Evolutionary conservation across 2,329 filamentous ascomycete species (phyloP), one percentile per base, ranked within the genome.

Genomic region (Trichophyton benhamiae): DNA sequence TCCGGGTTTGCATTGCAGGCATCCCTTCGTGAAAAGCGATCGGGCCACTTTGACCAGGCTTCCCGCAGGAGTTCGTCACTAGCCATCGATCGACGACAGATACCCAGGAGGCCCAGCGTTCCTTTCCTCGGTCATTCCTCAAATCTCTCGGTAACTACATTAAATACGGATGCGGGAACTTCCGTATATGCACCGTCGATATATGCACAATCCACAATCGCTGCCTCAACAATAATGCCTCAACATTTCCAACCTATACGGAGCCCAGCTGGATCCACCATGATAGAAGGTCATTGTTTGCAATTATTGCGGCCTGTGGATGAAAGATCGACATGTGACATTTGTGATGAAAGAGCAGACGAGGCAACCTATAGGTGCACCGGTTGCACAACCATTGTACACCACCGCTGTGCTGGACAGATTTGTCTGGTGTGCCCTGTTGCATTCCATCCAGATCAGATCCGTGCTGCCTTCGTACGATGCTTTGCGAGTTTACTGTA

Each of bases 61-160:
- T 87, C 87, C n/a, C 84, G 91, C 63, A 84, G 92, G 66, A 96
- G 91, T 76, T 95, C 91, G n/a, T 95, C 91, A 0, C 95, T 96
- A 74, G 89, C 87, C 33, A 80, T 91, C 70, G 89, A 89, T 67
- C 86, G 85, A 71, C 82, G 85, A 66, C 81, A 80, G 11, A 67
- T 75, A 61, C 77, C 82, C 57, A 78, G 82, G 67, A 78, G 76
- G 48, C 87, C 88, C 3, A 89, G 83, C 71, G 77, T 86, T 36
- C 89, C 91, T 3, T 91, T 92, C 75, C 78, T 89, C 41, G 80
- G 82, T 57, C 84, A 87, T 71, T 79, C 81, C 59, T 72, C 72
- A 4, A 76, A 74, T 55, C 67, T 74, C 20, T 77, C 78, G 0
- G 76, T 80, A 63, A 78, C 72, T 13, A 76, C 73, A 1, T 65